Base-by-base conservation (phyloP, 306 rosid genomes). In the Oxytropis ochrocephala region DNA sequence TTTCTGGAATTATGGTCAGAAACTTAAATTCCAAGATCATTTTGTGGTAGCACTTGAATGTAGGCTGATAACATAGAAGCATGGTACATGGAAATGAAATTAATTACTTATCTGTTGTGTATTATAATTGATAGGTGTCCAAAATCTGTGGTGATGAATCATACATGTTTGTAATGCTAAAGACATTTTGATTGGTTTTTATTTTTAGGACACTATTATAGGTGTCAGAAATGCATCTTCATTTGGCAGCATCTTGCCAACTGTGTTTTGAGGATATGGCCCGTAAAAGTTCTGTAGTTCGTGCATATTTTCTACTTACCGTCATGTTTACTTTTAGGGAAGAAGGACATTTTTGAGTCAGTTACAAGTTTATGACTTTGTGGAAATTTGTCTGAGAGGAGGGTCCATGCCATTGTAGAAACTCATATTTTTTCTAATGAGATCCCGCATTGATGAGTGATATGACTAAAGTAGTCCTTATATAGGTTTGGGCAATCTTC, bases 321-420 rank as follows among this genome's bases (percentile, higher is more conserved):
- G 27, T 13, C 63, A 70, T 54, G 48, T 35, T 24, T 46, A 64
- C 43, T 24, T 24, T 64, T 72, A 57, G 53, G 56, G 61, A 56
- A 62, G 76, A 61, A 54, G 63, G 46, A 46, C 55, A 56, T 48
- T 33, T 55, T 77, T 29, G 39, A 58, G 39, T 44, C 11, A 36
- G 14, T 41, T 21, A 55, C 5, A n/a, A 32, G 58, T 52, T 47
- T 62, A 29, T 70, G 68, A 46, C 57, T 21, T 11, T 10, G 53
- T 58, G 44, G 32, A 33, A 21, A 74, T 56, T 65, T 24, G 32
- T 21, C 42, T 29, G 63, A 50, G 43, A 47, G 47, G 51, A 58
- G 41, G 41, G 55, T 65, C 56, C 42, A 32, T 47, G 18, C 33
- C 51, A 48, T 60, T 58, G 14, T 21, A 49, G 48, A 63, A 70